Base-by-base conservation (phyloP, 495 filamentous ascomycete species). In the Lasiosphaeria ovina region DNA sequence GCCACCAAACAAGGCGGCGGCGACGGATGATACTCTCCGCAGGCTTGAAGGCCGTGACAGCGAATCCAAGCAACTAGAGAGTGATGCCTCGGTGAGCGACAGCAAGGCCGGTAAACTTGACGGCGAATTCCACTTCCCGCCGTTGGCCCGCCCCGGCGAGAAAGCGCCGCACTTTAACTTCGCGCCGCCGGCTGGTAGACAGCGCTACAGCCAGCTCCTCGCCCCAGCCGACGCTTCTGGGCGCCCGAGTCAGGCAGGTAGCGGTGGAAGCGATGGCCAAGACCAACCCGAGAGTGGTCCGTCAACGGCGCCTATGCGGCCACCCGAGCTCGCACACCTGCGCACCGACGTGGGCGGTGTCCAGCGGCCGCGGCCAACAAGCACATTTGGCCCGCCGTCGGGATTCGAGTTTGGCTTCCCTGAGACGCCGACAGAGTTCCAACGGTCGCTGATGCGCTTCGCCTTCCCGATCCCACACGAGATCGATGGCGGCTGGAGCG, bases 371-470 rank as follows among this genome's bases (percentile, higher is more conserved):
- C 66, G 74, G 17, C 77, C 77, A 6, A 77, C 74, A 3, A 77
- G 72, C 58, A 77, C 74, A 10, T 78, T 79, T 40, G 76, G 74
- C 17, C 75, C 75, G 48, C 77, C 79, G 11, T 71, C 78, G 17
- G 80, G 78, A 11, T 90, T 90, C 72, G 87, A 90, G 72, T 90
- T 90, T 65, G 88, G 88, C 38, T 90, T 91, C 75, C 87, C 88
- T 4, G 78, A 81, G 44, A 91, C 88, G 34, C 87, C 88, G 24
- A 90, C 87, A 35, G 85, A 90, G 63, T 87, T 91, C 74, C 87
- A 90, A 69, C 91, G 89, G 76, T 89, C 84, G 63, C 80, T 92
- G 42, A 91, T 93, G 81, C 89, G 91, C 17, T 95, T 92, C 74
- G 91, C 92, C 8, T 92, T 91, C 71, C 83, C 91, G 49, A 69